A percentile compares a stretch with the other conserved stretches of the same genome.
These are phyloP conservation scores for Venturia carpophila DNA, from an alignment of 2,329 filamentous ascomycete genomes.

Conservation along the genomic window DNA sequence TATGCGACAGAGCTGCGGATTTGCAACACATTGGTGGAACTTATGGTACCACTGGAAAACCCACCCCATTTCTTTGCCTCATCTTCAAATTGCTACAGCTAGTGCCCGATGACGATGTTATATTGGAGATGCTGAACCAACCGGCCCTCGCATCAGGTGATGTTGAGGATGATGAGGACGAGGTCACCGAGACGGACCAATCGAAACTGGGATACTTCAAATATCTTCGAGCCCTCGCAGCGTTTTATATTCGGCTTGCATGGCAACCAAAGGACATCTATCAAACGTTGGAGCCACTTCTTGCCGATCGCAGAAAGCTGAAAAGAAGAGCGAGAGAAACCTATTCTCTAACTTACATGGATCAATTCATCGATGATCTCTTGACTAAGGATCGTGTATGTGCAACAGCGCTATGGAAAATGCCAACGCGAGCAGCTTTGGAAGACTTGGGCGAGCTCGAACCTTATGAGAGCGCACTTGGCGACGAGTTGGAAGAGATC, in stretches of 20 bases:
- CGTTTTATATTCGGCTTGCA: constrained; percentile 89
- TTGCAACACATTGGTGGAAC: constrained; percentile 82
- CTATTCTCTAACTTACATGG: constrained; percentile 70
- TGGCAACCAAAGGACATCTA: constrained; percentile 77
- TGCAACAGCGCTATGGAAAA: constrained; percentile 84
- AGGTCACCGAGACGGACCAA: constrained; percentile 19
- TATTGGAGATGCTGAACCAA: constrained; percentile 67
- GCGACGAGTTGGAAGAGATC: constrained; percentile 57
- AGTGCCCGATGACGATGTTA: constrained; percentile 67
- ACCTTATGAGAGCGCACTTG: constrained; percentile 73
- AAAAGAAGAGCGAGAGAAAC: constrained; percentile 66
- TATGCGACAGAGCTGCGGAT: constrained; percentile 84
- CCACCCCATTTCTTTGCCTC: constrained; percentile 86
- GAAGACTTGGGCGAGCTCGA: constrained; percentile 88
- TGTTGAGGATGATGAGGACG: constrained; percentile 58
- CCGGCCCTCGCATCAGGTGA: constrained; percentile 48
- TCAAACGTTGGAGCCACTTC: constrained; percentile 66
- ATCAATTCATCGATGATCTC: constrained; percentile 90
- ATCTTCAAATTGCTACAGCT: constrained; percentile 92
- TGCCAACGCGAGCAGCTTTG: constrained; percentile 71
- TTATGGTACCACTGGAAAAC: constrained; percentile 74
- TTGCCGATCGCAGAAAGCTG: constrained; percentile 78
- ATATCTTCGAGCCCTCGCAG: constrained; percentile 81
- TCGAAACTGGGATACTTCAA: constrained; percentile 43
- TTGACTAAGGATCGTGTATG: constrained; percentile 84